Base-by-base conservation (phyloP, 345 rosid genomes). In the Eucalyptus cloeziana region DNA sequence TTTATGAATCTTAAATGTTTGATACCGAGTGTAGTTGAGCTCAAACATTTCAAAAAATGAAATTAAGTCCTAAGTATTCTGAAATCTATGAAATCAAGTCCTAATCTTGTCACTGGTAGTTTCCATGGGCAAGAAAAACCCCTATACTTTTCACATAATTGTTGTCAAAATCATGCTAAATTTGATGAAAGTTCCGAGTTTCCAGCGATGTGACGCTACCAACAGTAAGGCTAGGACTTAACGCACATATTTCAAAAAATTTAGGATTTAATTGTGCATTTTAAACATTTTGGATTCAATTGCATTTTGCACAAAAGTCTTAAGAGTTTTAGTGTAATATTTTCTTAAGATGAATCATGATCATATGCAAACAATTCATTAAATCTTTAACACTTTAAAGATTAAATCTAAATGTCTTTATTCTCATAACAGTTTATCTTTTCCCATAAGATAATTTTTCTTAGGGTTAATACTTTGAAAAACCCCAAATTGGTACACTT, bases 181-280 rank as follows among this genome's bases (percentile, higher is more conserved):
- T 64, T n/a, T 14, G 76, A n/a, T 64, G 10, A 64, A 64, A 64
- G 76, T 15, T n/a, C 14, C 3, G 5, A 64, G 76, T 64, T 64
- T n/a, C 76, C 10, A 0, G 21, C 19, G 21, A 64, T 33, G 33
- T 2, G 10, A n/a, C 2, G 5, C 76, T 64, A 2, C 37, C 19
- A 30, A 64, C 19, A n/a, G 5, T 14, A 7, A 64, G 33, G 21
- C 76, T 30, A n/a, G 76, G 37, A n/a, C 76, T 64, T 64, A 14
- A n/a, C 17, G 10, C 3, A 3, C 21, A 64, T 14, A 64, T n/a
- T 64, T 4, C 0, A 14, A n/a, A 60, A 60, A 60, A 27, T 1
- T 54, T 24, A 64, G 76, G 76, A 64, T n/a, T 64, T 64, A n/a
- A 2, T 64, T 64, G 3, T n/a, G 76, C 67, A 25, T 10, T 60